Evolutionary conservation across 129 eudicot species (phyloP).

Genomic region (Flaveria trinervia): DNA sequence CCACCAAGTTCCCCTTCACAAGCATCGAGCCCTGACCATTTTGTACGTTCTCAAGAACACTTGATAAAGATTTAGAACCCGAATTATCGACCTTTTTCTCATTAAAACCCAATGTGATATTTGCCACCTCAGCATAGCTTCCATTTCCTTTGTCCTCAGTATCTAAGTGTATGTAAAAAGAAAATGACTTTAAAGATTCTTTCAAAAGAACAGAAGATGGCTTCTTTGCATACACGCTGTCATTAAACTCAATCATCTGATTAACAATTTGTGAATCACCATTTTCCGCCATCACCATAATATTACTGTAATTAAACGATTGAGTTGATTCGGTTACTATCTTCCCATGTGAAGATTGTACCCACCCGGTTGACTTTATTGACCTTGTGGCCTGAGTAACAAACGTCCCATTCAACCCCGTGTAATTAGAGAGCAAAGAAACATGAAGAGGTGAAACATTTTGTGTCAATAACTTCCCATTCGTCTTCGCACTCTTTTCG

Average conservation of each 20-base stretch:
- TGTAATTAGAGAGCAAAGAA: conserved; percentile 47
- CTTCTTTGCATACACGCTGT: conserved; percentile 34
- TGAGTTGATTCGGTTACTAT: conserved; percentile 63
- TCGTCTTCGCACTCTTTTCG: conserved; percentile 39
- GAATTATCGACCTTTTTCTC: conserved; percentile 43
- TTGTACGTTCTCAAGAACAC: conserved; percentile 58
- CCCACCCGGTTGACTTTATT: conserved; percentile 62
- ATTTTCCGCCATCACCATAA: conserved; percentile 59
- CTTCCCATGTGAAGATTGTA: conserved; percentile 65
- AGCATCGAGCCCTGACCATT: conserved; percentile 64
- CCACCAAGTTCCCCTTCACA: conserved; percentile 71
- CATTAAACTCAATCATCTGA: conserved; percentile 55
- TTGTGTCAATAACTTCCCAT: conserved; percentile 52
- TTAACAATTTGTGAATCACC: conserved; percentile 59
- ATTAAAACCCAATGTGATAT: conserved; percentile 55
- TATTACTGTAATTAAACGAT: conserved; percentile 45
- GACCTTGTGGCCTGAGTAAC: conserved; percentile 50
- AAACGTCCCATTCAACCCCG: conserved; percentile 64
- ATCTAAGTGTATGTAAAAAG: conserved; percentile 46
- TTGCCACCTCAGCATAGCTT: conserved; percentile 43
- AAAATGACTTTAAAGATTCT: conserved; percentile 52
- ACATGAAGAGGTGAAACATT: conserved; percentile 34
- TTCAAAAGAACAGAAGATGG: conserved; percentile 35
- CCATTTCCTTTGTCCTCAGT: conserved; percentile 47
- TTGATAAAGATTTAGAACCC: conserved; percentile 40